A percentile compares a stretch with the other conserved stretches of the same genome.
phyloP scores from a whole-genome alignment of 441 rosid genomes.

The Adansonia madagascariensis region DNA sequence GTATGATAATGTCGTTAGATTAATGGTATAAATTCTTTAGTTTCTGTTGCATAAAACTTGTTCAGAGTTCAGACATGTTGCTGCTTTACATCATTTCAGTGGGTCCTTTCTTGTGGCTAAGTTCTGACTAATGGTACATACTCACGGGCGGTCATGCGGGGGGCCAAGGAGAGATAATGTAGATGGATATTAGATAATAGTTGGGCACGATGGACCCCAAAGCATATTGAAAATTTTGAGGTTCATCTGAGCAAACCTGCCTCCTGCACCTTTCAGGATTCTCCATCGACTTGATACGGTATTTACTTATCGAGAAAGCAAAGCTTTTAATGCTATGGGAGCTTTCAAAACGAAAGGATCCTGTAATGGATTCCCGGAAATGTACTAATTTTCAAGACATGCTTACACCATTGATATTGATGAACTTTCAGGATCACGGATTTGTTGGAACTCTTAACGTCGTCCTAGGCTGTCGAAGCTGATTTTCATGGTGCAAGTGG shows the following conservation, averaged over 20 bases:
- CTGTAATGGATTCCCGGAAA: not conserved
- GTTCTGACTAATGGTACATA: not conserved
- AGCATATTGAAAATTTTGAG: not conserved
- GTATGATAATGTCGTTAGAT: conserved; percentile 18
- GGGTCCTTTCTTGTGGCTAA: not conserved
- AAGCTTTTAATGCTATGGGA: not conserved
- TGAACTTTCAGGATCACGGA: not conserved
- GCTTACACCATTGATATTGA: not conserved
- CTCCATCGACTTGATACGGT: not conserved
- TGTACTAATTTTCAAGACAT: not conserved
- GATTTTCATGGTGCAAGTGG: not conserved
- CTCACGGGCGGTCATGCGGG: conserved; percentile 1
- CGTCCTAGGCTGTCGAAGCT: not conserved
- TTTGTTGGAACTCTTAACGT: not conserved
- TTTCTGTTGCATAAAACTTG: not conserved
- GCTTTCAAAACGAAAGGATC: not conserved
- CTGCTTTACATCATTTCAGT: not conserved
- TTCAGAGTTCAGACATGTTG: not conserved
- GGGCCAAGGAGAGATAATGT: not conserved
- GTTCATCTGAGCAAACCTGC: not conserved
- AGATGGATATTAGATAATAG: not conserved
- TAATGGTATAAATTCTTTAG: not conserved
- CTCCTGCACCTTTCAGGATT: not conserved
- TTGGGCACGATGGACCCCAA: not conserved
- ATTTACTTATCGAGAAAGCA: not conserved